Evolutionary conservation across 2,329 filamentous ascomycete genomes (phyloP), one percentile per base, ranked within the genome.

Genomic region (Monilinia polystroma): DNA sequence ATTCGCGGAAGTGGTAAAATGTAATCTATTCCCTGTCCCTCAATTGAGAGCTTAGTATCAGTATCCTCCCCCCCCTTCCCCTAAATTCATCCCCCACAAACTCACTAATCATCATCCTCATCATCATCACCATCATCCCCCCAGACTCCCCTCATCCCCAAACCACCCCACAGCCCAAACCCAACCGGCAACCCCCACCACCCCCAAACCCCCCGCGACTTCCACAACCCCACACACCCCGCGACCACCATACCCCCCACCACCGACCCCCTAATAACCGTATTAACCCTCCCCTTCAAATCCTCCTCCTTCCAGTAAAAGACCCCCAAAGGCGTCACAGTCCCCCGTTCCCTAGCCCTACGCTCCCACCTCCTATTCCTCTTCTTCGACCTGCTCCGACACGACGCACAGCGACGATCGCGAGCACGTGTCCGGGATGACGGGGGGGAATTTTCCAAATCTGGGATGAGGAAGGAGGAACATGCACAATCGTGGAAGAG

Each of bases 201-300:
- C 12, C 62, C 62, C 62, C 62, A 64, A 32, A 57, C 62, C 41
- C 62, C 51, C 52, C 52, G 56, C 26, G 14, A 18, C 14, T 14
- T 64, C 52, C 62, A 64, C 62, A 64, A 45, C 14, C 26, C 62
- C n/a, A 29, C 14, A 20, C 41, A 64, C 10, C 62, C 62, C 11
- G 26, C 41, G 2, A 4, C 41, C 7, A 64, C 41, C 52, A 55
- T 2, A 16, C 26, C 4, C 20, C 51, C 62, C 14, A 57, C 1
- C 29, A 35, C 18, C 62, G 11, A 12, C 26, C 35, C 41, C 6
- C 11, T 18, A 54, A 56, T 0, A 8, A 38, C 14, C 4, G 47
- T 26, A n/a, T 47, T 20, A 1, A 18, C 29, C 41, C 16, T 49
- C 29, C 45, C 26, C 18, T 29, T 55, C 14, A 32, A 38, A 26